These are phyloP conservation scores for Kokia cookei DNA, from an alignment of 441 rosid genomes.

Conservation along the genomic window DNA sequence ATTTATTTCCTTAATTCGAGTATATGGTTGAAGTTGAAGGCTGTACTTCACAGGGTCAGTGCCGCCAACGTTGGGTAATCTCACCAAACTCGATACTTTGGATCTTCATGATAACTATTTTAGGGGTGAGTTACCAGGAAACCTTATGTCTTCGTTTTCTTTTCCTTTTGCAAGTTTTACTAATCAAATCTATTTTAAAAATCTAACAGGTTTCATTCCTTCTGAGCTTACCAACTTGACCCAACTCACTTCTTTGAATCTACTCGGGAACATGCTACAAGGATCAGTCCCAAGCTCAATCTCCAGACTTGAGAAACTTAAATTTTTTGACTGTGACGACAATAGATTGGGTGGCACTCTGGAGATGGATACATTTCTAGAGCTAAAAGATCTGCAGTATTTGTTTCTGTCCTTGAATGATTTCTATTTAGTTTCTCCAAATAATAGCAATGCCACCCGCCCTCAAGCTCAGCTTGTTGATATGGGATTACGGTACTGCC, in stretches of 20 bases:
- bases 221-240: not conserved
- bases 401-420: slow-evolving; percentile 3
- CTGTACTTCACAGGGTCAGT: not conserved
- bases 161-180: not conserved
- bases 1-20: not conserved
- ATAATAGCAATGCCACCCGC: not conserved
- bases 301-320: not conserved
- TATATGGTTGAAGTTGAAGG: not conserved
- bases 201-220: not conserved
- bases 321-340: not conserved
- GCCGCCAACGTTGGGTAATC: not conserved
- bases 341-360: slow-evolving; percentile 15
- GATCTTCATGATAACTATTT: not conserved
- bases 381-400: not conserved
- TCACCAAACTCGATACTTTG: not conserved
- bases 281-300: slow-evolving; percentile 4
- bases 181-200: not conserved
- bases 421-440: not conserved
- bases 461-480: not conserved
- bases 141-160: not conserved
- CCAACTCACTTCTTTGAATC: not conserved
- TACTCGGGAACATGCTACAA: not conserved
- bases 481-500: not conserved
- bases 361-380: slow-evolving; percentile 2
- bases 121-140: not conserved